phyloP scores from a whole-genome alignment of 2,329 filamentous ascomycete genomes.

The Fusarium sp. region DNA sequence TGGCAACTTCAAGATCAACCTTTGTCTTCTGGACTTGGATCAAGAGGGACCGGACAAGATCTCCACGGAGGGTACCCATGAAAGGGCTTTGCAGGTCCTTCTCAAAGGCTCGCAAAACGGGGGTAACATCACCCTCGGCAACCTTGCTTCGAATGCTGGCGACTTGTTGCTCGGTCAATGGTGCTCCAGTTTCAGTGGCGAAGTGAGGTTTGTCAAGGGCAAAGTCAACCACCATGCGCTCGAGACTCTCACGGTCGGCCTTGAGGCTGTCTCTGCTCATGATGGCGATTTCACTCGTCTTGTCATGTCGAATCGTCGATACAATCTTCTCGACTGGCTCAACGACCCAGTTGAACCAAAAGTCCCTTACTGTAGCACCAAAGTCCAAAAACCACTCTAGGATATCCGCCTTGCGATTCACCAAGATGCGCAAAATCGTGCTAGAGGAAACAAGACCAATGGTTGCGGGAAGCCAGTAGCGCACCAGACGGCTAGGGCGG shows the following conservation, averaged over 20 bases:
- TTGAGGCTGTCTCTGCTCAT: constrained; percentile 93
- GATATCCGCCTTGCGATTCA: constrained; percentile 78
- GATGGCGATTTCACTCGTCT: constrained; percentile 91
- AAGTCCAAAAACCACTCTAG: constrained; percentile 80
- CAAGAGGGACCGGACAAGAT: constrained; percentile 85
- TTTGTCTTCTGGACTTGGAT: constrained; percentile 99
- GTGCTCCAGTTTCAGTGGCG: constrained; percentile 53
- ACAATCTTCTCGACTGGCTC: constrained; percentile 84
- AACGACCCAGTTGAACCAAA: constrained; percentile 96
- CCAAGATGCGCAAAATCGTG: constrained; percentile 80
- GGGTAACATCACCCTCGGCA: constrained; percentile 89
- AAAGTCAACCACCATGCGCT: constrained; percentile 98
- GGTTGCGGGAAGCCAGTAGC: constrained; percentile 87
- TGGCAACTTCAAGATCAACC: constrained; percentile 94
- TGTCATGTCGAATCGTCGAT: constrained; percentile 90
- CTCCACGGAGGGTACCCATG: constrained; percentile 80
- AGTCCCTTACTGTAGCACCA: constrained; percentile 81
- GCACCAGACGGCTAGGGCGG: constrained; percentile 74
- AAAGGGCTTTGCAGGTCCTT: constrained; percentile 84
- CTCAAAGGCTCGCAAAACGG: constrained; percentile 90
- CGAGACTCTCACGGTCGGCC: constrained; percentile 88
- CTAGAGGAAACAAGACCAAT: constrained; percentile 80
- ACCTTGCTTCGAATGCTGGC: constrained; percentile 79
- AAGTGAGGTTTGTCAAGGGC: constrained; percentile 79
- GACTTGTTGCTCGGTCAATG: constrained; percentile 73